Evolutionary conservation across 2,329 filamentous ascomycete species (phyloP).

Genomic region (Tolypocladium paradoxum): DNA sequence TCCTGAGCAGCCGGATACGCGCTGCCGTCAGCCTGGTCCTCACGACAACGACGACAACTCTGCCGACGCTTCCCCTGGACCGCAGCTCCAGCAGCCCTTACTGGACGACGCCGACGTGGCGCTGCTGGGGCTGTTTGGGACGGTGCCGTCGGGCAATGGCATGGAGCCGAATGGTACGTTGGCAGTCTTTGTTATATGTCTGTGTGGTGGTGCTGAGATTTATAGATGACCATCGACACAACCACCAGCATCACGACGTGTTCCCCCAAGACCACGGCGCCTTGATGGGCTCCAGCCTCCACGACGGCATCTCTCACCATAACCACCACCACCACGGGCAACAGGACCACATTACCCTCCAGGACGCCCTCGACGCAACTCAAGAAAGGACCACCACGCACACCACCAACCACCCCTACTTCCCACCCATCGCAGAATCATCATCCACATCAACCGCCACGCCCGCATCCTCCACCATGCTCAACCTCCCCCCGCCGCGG

Average conservation of each 20-base stretch:
- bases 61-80: not conserved
- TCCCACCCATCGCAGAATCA: not conserved
- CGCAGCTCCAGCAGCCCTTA: not conserved
- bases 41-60: not conserved
- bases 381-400: not conserved
- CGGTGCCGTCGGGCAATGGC: not conserved
- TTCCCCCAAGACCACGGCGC: not conserved
- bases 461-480: not conserved
- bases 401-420: not conserved
- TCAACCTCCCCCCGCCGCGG: not conserved
- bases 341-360: not conserved
- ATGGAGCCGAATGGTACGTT: not conserved
- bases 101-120: slow-evolving; percentile 2
- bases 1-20: not conserved
- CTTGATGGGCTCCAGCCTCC: slow-evolving; percentile 2
- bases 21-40: not conserved
- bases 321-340: not conserved
- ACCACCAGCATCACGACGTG: slow-evolving; percentile 1
- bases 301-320: not conserved
- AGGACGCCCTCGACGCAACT: not conserved
- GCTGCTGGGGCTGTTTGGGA: slow-evolving; percentile 1
- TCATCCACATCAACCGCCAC: not conserved
- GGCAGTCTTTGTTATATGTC: too few species aligned
- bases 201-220: too few species aligned
- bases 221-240: not conserved